Conservation (phyloP, 805 yeast genomes). For the Ogataea zsoltii region DNA sequence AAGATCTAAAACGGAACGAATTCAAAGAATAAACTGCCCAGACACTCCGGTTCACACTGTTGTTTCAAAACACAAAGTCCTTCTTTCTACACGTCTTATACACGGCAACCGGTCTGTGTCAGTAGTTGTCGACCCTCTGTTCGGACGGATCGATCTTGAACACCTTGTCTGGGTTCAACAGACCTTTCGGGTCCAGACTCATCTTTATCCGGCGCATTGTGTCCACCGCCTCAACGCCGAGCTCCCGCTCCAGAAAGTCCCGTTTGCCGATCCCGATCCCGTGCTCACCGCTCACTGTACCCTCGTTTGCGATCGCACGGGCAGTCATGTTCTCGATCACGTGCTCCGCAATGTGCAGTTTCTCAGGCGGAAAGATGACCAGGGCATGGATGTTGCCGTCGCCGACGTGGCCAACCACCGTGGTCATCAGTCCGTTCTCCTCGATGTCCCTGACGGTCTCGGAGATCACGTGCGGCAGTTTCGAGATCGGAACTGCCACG, state of each 20-base stretch:
- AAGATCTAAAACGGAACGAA: too few relatives aligned
- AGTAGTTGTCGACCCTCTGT: conserved; percentile 13
- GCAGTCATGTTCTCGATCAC: conserved; percentile 63
- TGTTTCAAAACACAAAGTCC: too few relatives aligned
- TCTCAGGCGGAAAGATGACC: conserved; percentile 54
- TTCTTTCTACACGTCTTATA: too few relatives aligned
- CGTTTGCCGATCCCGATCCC: conserved; percentile 84
- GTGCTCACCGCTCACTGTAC: conserved; percentile 85
- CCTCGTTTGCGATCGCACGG: conserved; percentile 67
- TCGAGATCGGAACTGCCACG: conserved; percentile 78
- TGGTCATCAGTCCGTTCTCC: conserved; percentile 49
- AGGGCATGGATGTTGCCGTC: conserved; percentile 80
- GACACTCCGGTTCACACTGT: too few relatives aligned
- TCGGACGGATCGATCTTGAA: conserved; percentile 60
- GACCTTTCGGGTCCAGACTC: conserved; percentile 69
- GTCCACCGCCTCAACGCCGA: conserved; percentile 65
- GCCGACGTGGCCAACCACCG: conserved; percentile 76
- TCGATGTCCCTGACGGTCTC: conserved; percentile 64
- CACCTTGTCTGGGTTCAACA: conserved; percentile 78
- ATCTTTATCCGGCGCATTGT: conserved; percentile 71
- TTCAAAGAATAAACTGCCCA: too few relatives aligned
- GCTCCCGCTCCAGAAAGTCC: conserved; percentile 55
- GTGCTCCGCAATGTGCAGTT: conserved; percentile 44
- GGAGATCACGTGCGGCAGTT: conserved; percentile 57
- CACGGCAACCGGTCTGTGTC: neutral